A percentile compares a stretch with the other conserved stretches of the same genome.
Conservation (phyloP, 192 early-diverging fungal genomes). For the Rhizophagus clarus region DNA sequence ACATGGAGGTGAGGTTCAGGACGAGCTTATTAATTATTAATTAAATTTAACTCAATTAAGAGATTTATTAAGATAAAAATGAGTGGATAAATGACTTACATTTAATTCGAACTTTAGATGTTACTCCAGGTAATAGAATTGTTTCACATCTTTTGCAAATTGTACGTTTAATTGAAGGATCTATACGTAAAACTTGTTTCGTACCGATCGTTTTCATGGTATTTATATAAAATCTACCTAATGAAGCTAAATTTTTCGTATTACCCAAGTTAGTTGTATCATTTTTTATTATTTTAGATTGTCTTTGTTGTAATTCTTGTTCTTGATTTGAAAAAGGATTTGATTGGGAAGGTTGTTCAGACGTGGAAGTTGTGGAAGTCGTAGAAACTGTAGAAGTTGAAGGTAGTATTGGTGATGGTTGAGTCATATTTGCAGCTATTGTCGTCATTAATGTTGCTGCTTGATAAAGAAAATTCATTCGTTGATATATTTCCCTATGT, state of each 20-base stretch:
- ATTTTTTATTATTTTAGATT: neutral
- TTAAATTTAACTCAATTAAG: neutral
- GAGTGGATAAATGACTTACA: slow-evolving; percentile 4
- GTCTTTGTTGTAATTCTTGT: neutral
- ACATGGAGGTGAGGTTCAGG: slow-evolving; percentile 8
- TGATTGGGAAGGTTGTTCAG: neutral
- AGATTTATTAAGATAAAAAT: neutral
- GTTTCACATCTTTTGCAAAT: slow-evolving; percentile 26
- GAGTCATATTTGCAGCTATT: slow-evolving; percentile 17
- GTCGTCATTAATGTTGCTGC: slow-evolving; percentile 62
- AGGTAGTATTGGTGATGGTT: neutral
- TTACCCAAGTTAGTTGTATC: neutral
- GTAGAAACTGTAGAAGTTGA: slow-evolving; percentile 10
- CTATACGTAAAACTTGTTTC: slow-evolving; percentile 33
- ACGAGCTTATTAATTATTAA: neutral
- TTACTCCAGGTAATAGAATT: slow-evolving; percentile 28
- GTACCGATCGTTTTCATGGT: slow-evolving; percentile 31
- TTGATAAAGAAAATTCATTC: slow-evolving; percentile 69
- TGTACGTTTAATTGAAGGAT: slow-evolving; percentile 31
- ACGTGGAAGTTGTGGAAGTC: too few species aligned
- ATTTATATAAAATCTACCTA: slow-evolving; percentile 26
- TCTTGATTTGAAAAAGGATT: neutral
- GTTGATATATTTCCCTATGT: slow-evolving; percentile 59
- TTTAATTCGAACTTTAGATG: slow-evolving; percentile 30
- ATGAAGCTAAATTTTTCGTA: slow-evolving; percentile 5